phyloP scores from a whole-genome alignment of 2,329 filamentous ascomycete genomes.

The Phialophora expanda region DNA sequence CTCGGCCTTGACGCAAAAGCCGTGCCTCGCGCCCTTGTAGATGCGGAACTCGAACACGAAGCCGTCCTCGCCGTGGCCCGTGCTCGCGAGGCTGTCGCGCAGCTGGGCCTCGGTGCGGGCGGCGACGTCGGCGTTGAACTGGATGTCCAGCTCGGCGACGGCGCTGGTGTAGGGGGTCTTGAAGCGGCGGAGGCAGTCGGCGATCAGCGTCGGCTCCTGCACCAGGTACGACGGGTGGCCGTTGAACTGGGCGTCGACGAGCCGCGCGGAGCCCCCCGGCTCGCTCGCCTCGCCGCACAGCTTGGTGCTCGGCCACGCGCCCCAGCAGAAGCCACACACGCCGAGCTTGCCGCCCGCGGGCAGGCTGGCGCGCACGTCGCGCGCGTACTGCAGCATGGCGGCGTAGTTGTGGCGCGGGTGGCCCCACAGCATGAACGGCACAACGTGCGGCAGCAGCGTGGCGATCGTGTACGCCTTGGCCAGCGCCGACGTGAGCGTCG shows the following conservation, averaged over 20 bases:
- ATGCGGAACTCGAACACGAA: conserved; percentile 34
- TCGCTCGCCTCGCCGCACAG: conserved; percentile 48
- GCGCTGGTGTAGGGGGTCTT: conserved; percentile 34
- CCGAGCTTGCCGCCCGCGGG: conserved; percentile 50
- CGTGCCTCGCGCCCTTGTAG: conserved; percentile 35
- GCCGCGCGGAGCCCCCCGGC: conserved; percentile 14
- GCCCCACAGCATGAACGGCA: conserved; percentile 38
- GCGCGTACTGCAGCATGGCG: conserved; percentile 45
- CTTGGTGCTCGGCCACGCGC: conserved; percentile 58
- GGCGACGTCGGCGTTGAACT: conserved; percentile 53
- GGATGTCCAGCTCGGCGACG: conserved; percentile 49
- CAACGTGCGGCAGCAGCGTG: conserved; percentile 15
- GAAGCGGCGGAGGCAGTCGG: conserved; percentile 34
- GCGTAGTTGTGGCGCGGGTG: conserved; percentile 40
- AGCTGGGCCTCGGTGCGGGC: conserved; percentile 33
- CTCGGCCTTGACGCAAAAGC: conserved; percentile 34
- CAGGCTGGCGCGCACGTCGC: conserved; percentile 41
- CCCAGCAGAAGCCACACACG: conserved; percentile 66
- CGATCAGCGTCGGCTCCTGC: conserved; percentile 52
- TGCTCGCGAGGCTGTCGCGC: conserved; percentile 16
- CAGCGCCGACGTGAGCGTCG: conserved; percentile 19
- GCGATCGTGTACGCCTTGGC: conserved; percentile 19
- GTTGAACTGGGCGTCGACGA: conserved; percentile 58
- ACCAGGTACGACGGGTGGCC: conserved; percentile 58
- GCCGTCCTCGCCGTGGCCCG: conserved; percentile 22